Evolutionary conservation across 108 stramenopile species (phyloP), one percentile per base, ranked within the genome.

Genomic region (Asterionellopsis glacialis): DNA sequence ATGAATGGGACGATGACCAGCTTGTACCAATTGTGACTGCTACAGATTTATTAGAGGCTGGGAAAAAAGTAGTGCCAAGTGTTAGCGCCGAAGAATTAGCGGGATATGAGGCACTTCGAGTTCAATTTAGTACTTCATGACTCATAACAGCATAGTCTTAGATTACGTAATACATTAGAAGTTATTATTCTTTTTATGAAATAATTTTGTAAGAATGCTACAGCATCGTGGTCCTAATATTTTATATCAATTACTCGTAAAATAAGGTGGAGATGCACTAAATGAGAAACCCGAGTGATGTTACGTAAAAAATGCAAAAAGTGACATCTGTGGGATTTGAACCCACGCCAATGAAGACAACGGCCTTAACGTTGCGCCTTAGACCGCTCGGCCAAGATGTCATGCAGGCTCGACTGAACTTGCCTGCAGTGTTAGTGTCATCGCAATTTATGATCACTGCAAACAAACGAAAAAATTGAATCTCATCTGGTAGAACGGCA

Each of bases 361-460:
- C 82, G 82, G 84, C 88, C 88, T 90, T 85, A 90, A 90, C 82
- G 77, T 81, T 82, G 88, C 88, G 88, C 88, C 88, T 90, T 90
- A 90, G 88, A 90, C 88, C 88, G 79, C 87, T 87, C 86, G 84
- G 81, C 81, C 81, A 82, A 41, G 55, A 19, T 21, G 45, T 47
- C 45, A 4, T 19, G 7, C 7, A 33, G 33, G 7, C 33, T 5
- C 2, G 33, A 33, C 7, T 33, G 7, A 2, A 5, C 7, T 7
- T 33, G 33, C 7, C 33, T 33, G 33, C 33, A 5, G 7, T n/a
- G 33, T 33, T 33, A 7, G 33, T 33, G 33, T 7, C 33, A 33
- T 33, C 33, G 7, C 2, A 33, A 5, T 33, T 5, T 33, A 33
- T 33, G 7, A 33, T 33, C 7, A 33, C 33, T 33, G 33, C 33